phyloP scores from a whole-genome alignment of 345 rosid species.

The Aurinia saxatilis region DNA sequence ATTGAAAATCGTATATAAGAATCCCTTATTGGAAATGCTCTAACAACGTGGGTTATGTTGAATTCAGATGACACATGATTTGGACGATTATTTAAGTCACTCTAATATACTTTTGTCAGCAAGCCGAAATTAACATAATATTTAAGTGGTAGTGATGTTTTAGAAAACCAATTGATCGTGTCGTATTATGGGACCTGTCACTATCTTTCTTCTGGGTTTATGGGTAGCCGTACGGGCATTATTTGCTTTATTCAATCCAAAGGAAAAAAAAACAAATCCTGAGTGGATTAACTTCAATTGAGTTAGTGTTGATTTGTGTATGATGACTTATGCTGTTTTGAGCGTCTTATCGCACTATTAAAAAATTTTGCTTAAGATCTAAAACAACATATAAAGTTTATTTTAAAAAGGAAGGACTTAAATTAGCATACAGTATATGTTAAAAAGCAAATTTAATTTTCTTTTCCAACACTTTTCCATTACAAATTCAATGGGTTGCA shows the following conservation, averaged over 20 bases:
- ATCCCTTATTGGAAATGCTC: no score
- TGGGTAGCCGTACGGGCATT: constrained; percentile 32
- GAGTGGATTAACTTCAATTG: constrained; percentile 1
- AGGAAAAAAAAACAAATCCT: not conserved
- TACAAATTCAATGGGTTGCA: no score
- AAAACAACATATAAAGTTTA: no score
- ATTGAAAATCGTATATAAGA: no score
- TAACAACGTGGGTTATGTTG: constrained; percentile 7
- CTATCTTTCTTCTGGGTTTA: constrained; percentile 25
- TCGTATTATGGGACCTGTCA: constrained; percentile 21
- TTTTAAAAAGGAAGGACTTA: no score
- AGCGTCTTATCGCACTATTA: not conserved
- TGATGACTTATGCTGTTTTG: not conserved
- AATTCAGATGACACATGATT: constrained; percentile 19
- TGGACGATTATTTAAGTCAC: not conserved
- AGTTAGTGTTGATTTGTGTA: not conserved
- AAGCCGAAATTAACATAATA: constrained; percentile 1
- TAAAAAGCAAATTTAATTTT: no score
- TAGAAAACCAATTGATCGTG: constrained; percentile 17
- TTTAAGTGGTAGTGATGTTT: constrained; percentile 16
- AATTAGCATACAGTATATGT: no score
- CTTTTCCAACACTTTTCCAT: no score
- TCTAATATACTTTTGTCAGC: not conserved
- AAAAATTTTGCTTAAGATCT: no score
- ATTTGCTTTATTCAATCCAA: not conserved